A percentile compares a stretch with the other conserved stretches of the same genome.
Conservation (phyloP, 1,139 yeast species). For the Hemisphaericaspora lyxosophila region DNA sequence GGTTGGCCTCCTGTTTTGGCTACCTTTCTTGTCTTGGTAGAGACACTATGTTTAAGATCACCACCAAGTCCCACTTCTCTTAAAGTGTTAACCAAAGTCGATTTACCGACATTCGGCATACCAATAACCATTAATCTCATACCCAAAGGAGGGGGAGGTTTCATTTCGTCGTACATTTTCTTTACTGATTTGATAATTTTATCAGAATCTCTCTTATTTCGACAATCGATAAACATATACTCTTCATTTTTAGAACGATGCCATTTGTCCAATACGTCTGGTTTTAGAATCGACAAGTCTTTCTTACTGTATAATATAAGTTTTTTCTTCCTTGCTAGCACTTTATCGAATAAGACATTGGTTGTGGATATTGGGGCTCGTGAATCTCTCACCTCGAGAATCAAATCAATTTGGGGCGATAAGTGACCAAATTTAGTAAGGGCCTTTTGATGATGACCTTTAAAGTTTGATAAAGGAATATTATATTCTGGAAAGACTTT, state of each 20-base stretch:
- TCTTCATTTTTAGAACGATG: constrained; percentile 51
- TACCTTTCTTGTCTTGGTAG: constrained; percentile 56
- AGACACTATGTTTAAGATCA: constrained; percentile 17
- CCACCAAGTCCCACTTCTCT: constrained; percentile 50
- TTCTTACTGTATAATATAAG: constrained; percentile 68
- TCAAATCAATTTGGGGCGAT: constrained; percentile 77
- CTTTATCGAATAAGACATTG: constrained; percentile 74
- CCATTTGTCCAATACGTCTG: constrained; percentile 47
- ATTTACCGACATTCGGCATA: constrained; percentile 98
- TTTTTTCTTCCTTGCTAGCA: constrained; percentile 58
- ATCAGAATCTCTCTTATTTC: constrained; percentile 51
- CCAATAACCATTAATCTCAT: constrained; percentile 77
- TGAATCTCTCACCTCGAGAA: constrained; percentile 82
- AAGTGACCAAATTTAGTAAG: constrained; percentile 65
- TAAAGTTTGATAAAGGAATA: constrained; percentile 73
- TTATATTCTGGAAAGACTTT: constrained; percentile 64
- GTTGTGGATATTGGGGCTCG: constrained; percentile 86
- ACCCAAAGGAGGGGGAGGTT: constrained; percentile 81
- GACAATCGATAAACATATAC: constrained; percentile 62
- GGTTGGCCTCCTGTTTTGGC: constrained; percentile 88
- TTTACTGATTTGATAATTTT: constrained; percentile 51
- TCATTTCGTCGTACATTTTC: constrained; percentile 42
- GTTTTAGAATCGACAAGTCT: constrained; percentile 46
- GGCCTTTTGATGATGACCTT: constrained; percentile 89
- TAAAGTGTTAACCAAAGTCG: constrained; percentile 79